phyloP scores from a whole-genome alignment of 257 asterid genomes.

The Eucommia ulmoides region DNA sequence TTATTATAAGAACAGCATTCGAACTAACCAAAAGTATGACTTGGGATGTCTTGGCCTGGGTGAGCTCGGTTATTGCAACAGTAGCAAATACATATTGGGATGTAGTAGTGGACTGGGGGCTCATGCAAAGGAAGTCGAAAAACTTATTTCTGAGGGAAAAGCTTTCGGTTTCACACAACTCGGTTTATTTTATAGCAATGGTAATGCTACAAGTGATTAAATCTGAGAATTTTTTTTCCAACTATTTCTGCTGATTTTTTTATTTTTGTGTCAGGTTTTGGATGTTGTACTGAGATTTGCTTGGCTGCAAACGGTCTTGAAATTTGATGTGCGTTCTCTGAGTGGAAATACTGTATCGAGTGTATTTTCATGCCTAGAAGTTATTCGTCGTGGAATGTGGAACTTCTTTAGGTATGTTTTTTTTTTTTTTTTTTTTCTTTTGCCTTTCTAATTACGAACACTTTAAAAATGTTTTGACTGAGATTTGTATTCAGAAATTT shows the following conservation, averaged over 20 bases:
- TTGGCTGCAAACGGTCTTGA: conserved; percentile 63
- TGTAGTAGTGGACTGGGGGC: conserved; percentile 79
- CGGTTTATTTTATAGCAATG: conserved; percentile 56
- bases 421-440: too few species aligned
- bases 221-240: too few species aligned
- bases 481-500: too few species aligned
- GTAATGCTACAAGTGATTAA: conserved; percentile 13
- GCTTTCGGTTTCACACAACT: conserved; percentile 36
- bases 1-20: conserved; percentile 57
- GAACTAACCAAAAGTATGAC: conserved; percentile 30
- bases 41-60: conserved; percentile 55
- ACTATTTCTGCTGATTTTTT: conserved; percentile 1
- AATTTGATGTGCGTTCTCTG: conserved; percentile 41
- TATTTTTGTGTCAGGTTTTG: conserved; percentile 30
- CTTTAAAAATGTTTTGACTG: too few species aligned
- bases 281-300: conserved; percentile 69
- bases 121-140: conserved; percentile 49
- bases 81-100: conserved; percentile 71
- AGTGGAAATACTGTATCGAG: conserved; percentile 40
- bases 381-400: conserved; percentile 84
- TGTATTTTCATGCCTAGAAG: conserved; percentile 54
- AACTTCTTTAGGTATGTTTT: conserved; percentile 97
- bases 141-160: conserved; percentile 57
- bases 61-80: conserved; percentile 52
- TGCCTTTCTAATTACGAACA: too few species aligned